Conservation (phyloP, 139 green algal species). For the Chlorella ohadii region DNA sequence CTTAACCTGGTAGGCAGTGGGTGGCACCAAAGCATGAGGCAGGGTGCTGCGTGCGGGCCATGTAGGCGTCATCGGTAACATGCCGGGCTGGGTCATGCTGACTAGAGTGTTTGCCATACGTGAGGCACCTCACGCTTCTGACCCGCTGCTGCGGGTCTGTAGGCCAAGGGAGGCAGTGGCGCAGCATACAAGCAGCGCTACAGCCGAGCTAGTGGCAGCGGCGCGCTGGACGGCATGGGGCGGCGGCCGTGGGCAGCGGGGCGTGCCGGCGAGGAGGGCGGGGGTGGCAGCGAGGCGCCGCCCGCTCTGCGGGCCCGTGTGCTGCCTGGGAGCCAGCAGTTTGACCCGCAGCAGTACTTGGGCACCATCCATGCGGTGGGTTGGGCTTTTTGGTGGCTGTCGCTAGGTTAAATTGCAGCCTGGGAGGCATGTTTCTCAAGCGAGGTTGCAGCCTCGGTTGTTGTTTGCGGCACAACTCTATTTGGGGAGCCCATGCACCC, state of each 20-base stretch:
- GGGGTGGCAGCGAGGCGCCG: neutral
- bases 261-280: neutral
- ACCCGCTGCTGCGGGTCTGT: neutral
- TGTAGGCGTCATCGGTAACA: neutral
- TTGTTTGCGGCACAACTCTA: neutral
- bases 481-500: neutral
- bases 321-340: constrained; percentile 59
- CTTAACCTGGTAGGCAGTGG: constrained; percentile 39
- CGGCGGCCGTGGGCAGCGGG: neutral
- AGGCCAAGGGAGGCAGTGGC: neutral
- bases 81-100: neutral
- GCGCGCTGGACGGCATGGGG: neutral
- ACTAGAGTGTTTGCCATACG: too few relatives aligned
- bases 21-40: too few relatives aligned
- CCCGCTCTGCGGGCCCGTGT: constrained; percentile 41
- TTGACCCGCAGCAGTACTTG: constrained; percentile 64
- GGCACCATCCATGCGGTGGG: constrained; percentile 58
- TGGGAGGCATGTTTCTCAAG: too few relatives aligned
- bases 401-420: too few relatives aligned
- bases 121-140: too few relatives aligned
- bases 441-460: too few relatives aligned
- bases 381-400: too few relatives aligned
- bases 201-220: neutral
- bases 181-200: neutral
- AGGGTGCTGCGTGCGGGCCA: neutral